Evolutionary conservation across 2,329 filamentous ascomycete species (phyloP), one percentile per base, ranked within the genome.

Genomic region (Alternaria sp.): DNA sequence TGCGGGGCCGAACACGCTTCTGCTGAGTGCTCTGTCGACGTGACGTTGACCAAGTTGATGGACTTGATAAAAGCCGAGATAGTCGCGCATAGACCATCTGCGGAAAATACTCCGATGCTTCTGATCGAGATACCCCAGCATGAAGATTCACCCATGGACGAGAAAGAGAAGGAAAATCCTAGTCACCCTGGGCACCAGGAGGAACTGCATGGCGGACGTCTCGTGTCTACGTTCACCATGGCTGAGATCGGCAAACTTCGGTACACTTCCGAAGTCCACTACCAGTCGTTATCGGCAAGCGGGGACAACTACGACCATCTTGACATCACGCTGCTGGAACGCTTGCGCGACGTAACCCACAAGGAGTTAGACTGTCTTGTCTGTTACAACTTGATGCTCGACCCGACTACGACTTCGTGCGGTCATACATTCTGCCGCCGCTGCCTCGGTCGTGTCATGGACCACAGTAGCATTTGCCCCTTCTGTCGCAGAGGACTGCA

Each of bases 341-440:
- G 83, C 32, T 75, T 96, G 13, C 88, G 88, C 70, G 86, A 90
- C 25, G 82, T 84, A 1, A 84, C 88, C 4, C 87, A 89, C 64
- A 83, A 84, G 15, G 93, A 97, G 75, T 83, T 96, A 74, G 93
- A 97, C 73, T 97, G 94, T 69, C 92, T 96, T 72, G 89, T 97
- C 62, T 97, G 94, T 80, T 96, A 95, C 77, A 87, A 89, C 44
- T 80, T 96, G 21, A 91, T 95, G 77, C 83, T 93, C 64, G 91
- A 97, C 65, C 93, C 94, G 0, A 83, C 94, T 55, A 97, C 93
- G 0, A 96, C 93, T 0, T 85, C 88, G 2, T 97, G 94, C 72
- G 94, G 94, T 1, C 94, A 97, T 77, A 97, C 93, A 0, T 95
- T 96, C 73, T 97, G 94, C 77, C 89, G 91, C 19, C 86, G 87